A percentile compares a stretch with the other conserved stretches of the same genome.
Conservation (phyloP, 2,329 filamentous ascomycete species). For the Capronia americana region DNA sequence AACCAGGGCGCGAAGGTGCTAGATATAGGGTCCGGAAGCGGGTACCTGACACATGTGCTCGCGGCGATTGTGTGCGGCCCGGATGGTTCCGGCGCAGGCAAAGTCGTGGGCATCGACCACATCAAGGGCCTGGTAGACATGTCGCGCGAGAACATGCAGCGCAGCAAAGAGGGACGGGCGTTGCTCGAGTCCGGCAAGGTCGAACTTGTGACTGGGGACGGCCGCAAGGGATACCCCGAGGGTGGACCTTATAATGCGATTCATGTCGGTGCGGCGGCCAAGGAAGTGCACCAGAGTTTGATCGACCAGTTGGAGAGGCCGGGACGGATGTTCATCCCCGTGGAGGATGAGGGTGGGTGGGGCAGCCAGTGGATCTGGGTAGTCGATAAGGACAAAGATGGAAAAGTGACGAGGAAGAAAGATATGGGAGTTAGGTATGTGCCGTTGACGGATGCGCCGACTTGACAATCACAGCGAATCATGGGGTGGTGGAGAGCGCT, state of each 20-base stretch:
- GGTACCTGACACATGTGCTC: slow-evolving; percentile 86
- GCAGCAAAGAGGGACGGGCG: slow-evolving; percentile 62
- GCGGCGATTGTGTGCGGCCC: slow-evolving; percentile 69
- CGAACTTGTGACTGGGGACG: slow-evolving; percentile 77
- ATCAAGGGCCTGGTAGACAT: slow-evolving; percentile 69
- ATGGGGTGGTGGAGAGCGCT: neutral
- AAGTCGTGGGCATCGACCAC: slow-evolving; percentile 77
- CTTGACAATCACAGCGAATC: slow-evolving; percentile 34
- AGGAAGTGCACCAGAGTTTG: slow-evolving; percentile 72
- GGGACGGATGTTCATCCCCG: slow-evolving; percentile 74
- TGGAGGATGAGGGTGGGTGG: slow-evolving; percentile 53
- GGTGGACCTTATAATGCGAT: slow-evolving; percentile 82
- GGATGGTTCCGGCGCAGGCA: slow-evolving; percentile 51
- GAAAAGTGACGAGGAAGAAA: slow-evolving; percentile 62
- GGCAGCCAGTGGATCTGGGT: slow-evolving; percentile 66
- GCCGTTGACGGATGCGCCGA: slow-evolving; percentile 66
- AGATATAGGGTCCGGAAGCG: slow-evolving; percentile 77
- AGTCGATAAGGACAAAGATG: slow-evolving; percentile 67
- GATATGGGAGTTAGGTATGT: slow-evolving; percentile 69
- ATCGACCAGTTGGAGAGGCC: slow-evolving; percentile 79
- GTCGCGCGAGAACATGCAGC: slow-evolving; percentile 69
- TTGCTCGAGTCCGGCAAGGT: slow-evolving; percentile 71
- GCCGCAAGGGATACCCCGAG: slow-evolving; percentile 68
- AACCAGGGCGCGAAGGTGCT: slow-evolving; percentile 62
- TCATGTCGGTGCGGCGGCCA: slow-evolving; percentile 89